Conservation (phyloP, 371 early-diverging fungal genomes). For the Sporodiniella umbellata region DNA sequence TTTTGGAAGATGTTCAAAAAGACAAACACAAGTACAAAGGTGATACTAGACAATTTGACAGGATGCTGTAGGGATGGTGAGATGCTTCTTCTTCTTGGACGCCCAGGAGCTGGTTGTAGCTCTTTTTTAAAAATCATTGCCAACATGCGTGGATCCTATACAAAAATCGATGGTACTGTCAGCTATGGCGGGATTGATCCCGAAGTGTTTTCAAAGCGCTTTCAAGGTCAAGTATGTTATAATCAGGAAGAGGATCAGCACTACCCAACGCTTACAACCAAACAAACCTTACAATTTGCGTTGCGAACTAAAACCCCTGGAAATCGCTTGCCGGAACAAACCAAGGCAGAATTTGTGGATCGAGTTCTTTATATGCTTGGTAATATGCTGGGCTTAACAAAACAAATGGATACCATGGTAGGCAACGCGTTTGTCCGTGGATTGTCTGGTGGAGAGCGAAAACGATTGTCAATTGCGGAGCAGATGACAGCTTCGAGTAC, state of each 20-base stretch:
- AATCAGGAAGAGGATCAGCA: constrained; percentile 74
- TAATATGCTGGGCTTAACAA: constrained; percentile 70
- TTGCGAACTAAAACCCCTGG: constrained; percentile 66
- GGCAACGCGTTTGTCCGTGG: constrained; percentile 85
- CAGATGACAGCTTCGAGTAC: constrained; percentile 78
- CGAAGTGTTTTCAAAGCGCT: constrained; percentile 48
- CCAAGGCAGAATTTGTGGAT: constrained; percentile 38
- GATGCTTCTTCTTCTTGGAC: constrained; percentile 71
- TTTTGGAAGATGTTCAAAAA: constrained; percentile 23
- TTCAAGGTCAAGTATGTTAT: constrained; percentile 65
- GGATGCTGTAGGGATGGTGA: constrained; percentile 67
- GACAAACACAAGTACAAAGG: constrained; percentile 13
- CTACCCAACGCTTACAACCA: constrained; percentile 65
- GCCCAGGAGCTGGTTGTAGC: constrained; percentile 71
- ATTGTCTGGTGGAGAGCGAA: constrained; percentile 84
- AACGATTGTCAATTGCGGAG: constrained; percentile 85
- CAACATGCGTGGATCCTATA: constrained; percentile 61
- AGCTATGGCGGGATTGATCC: constrained; percentile 68
- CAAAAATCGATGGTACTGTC: constrained; percentile 50
- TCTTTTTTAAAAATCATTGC: constrained; percentile 65
- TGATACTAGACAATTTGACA: constrained; percentile 49
- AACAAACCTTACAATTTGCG: constrained; percentile 65
- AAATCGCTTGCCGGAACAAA: constrained; percentile 45
- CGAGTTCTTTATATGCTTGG: constrained; percentile 54
- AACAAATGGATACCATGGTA: constrained; percentile 75